Evolutionary conservation across 2,329 filamentous ascomycete species (phyloP), one percentile per base, ranked within the genome.

Genomic region (Teratosphaeria gauchensis): DNA sequence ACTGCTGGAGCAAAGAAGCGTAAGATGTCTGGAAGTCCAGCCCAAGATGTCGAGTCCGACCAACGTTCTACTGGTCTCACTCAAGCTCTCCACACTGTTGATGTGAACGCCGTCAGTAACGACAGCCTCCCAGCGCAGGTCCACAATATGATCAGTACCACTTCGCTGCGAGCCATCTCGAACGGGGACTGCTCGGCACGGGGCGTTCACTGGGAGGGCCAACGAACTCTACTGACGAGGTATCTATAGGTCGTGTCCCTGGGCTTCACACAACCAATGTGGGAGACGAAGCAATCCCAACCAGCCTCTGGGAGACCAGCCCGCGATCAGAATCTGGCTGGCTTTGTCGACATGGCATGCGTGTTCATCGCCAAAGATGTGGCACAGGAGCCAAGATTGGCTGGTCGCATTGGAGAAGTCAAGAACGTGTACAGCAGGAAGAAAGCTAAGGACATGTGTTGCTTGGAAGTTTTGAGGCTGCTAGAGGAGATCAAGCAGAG

Each of bases 361-460:
- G 65, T 57, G 48, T 78, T 77, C 61, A 30, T 21, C 6, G 53
- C 58, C 2, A 30, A 56, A 24, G 69, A 70, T 28, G 60, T 58
- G 7, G 21, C 54, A 0, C 55, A 56, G 4, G 65, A 69, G 53
- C 65, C 69, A 1, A 62, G 64, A 8, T 65, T 75, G 3, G 63
- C 65, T 2, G 71, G 72, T 0, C 69, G 72, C 2, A 64, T 81
- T 19, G 78, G 76, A 28, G 67, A 74, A 57, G 74, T 78, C 1
- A 60, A 68, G 0, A 69, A 75, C 57, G 68, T 81, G 0, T 76
- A 69, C 61, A 79, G 80, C 2, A 77, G 76, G 71, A 79, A 78
- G 68, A 76, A 71, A 54, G 78, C 78, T 0, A 79, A 76, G 66
- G 76, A 81, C 59, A 73, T 74, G 61, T 76, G 77, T 66, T 78